These are phyloP conservation scores for Podaxis mareebaensis DNA, from an alignment of 768 basidiomycete species.

Conservation along the genomic window DNA sequence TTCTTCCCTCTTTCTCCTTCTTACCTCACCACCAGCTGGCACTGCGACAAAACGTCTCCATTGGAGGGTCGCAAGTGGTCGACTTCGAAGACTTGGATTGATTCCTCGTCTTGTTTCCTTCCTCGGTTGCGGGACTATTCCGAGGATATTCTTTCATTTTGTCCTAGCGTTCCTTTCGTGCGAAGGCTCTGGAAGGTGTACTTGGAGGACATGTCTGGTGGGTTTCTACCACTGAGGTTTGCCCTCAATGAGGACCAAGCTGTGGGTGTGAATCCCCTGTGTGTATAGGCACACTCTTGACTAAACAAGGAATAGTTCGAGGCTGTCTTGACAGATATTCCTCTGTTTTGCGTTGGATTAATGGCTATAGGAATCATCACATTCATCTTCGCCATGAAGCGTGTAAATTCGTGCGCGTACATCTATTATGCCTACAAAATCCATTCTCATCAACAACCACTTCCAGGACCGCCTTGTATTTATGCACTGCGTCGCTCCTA, in stretches of 20 bases:
- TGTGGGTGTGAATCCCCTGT: constrained; percentile 33
- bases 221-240: constrained; percentile 25
- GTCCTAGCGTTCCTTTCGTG: neutral
- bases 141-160: constrained; percentile 12
- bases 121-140: constrained; percentile 11
- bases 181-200: neutral
- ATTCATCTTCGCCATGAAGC: constrained; percentile 55
- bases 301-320: constrained; percentile 42
- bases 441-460: neutral
- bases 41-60: constrained; percentile 16
- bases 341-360: constrained; percentile 67
- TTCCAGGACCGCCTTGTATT: constrained; percentile 32
- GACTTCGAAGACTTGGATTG: neutral
- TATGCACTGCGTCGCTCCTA: constrained; percentile 58
- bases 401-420: constrained; percentile 48
- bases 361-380: constrained; percentile 60
- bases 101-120: neutral
- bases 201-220: constrained; percentile 17
- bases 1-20: constrained; percentile 9
- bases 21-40: neutral
- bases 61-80: constrained; percentile 13
- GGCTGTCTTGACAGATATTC: constrained; percentile 61
- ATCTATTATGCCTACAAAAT: constrained; percentile 5
- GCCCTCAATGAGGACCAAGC: constrained; percentile 42
- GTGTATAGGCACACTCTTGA: neutral